phyloP scores from a whole-genome alignment of 1,139 yeast species.

The Yamadazyma triangularis region DNA sequence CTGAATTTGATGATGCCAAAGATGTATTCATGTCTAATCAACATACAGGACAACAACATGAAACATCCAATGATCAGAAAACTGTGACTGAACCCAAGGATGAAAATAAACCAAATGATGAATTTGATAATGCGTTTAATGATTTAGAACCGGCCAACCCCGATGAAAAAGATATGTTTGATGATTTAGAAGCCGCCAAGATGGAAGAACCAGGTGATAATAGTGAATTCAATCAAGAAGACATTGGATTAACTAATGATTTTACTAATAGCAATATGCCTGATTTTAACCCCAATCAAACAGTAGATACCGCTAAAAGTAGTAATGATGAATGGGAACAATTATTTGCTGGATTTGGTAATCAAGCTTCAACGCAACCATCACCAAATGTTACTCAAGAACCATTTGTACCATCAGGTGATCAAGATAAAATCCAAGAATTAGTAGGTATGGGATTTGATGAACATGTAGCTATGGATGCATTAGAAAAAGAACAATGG shows the following conservation, averaged over 20 bases:
- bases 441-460: conserved; percentile 89
- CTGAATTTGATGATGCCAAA: conserved; percentile 15
- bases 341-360: conserved; percentile 85
- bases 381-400: conserved; percentile 6
- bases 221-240: conserved; percentile 10
- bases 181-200: conserved; percentile 42
- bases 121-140: conserved; percentile 35
- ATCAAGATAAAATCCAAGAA: conserved; percentile 49
- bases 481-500: conserved; percentile 68
- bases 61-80: conserved; percentile 1
- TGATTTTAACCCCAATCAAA: conserved; percentile 16
- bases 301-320: conserved; percentile 9
- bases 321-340: conserved; percentile 89
- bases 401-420: conserved; percentile 1
- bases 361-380: conserved; percentile 29
- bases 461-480: conserved; percentile 57
- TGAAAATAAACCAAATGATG: conserved; percentile 12
- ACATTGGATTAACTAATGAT: conserved; percentile 29
- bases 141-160: conserved; percentile 37
- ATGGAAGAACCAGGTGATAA: conserved; percentile 30
- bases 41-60: too few relatives aligned
- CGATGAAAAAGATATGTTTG: conserved; percentile 32
- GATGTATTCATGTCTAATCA: conserved; percentile 3
- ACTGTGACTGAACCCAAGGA: too few relatives aligned
- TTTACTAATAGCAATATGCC: conserved; percentile 38